Conservation (phyloP, 768 basidiomycete genomes). For the Podaxis mareebaensis region DNA sequence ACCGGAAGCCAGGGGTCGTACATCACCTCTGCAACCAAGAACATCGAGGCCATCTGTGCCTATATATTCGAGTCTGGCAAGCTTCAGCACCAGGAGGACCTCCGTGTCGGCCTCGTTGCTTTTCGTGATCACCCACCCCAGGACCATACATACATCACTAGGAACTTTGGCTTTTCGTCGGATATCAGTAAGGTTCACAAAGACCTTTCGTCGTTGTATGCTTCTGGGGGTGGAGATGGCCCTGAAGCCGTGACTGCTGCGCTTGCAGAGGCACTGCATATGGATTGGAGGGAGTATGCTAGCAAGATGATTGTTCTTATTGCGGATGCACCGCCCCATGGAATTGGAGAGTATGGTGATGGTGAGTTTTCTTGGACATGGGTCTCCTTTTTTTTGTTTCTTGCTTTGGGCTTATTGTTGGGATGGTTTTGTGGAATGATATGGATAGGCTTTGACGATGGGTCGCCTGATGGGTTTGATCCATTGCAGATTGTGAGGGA, state of each 20-base stretch:
- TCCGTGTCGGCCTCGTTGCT: conserved; percentile 89
- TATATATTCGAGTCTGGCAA: conserved; percentile 94
- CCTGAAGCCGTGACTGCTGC: conserved; percentile 97
- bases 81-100: conserved; percentile 83
- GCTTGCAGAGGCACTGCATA: conserved; percentile 78
- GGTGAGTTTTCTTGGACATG: conserved; percentile 47
- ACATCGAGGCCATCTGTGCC: conserved; percentile 93
- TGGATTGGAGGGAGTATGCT: conserved; percentile 88
- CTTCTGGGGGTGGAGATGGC: conserved; percentile 91
- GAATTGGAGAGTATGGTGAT: conserved; percentile 96
- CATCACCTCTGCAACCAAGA: conserved; percentile 92
- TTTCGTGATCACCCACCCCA: conserved; percentile 98
- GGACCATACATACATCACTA: conserved; percentile 92
- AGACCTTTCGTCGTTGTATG: conserved; percentile 81
- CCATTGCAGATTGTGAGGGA: conserved; percentile 82
- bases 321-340: conserved; percentile 97
- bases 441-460: conserved; percentile 80
- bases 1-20: conserved; percentile 91
- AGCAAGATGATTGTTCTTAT: conserved; percentile 97
- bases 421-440: conserved; percentile 14
- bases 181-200: conserved; percentile 86
- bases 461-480: conserved; percentile 93
- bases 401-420: not conserved
- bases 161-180: conserved; percentile 93
- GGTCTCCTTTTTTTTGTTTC: too few species aligned